Percentiles rank a stretch among this genome's conserved stretches.
Evolutionary conservation across 164 flowering plant genomes (phyloP).

Genomic region (Houttuynia cordata): DNA sequence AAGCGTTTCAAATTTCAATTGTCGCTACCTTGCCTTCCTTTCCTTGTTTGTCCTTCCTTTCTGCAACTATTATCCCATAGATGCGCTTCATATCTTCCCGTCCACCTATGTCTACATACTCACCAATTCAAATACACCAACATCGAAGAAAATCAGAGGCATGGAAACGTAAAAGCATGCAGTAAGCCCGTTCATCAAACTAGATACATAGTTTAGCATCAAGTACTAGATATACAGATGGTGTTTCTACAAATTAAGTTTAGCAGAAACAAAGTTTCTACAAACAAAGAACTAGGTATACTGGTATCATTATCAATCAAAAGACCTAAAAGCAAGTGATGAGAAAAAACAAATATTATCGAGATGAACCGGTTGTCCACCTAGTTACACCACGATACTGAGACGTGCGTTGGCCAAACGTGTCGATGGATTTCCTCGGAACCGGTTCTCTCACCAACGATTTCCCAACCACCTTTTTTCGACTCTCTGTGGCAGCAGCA

Average conservation of each 20-base stretch:
- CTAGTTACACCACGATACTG: conserved; percentile 91
- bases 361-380: conserved; percentile 13
- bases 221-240: too few relatives aligned
- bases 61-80: conserved; percentile 89
- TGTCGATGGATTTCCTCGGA: conserved; percentile 66
- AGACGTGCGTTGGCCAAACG: conserved; percentile 88
- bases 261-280: too few relatives aligned
- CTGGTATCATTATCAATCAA: too few relatives aligned
- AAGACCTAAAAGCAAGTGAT: too few relatives aligned
- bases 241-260: background rate
- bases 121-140: background rate
- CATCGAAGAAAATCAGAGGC: too few relatives aligned
- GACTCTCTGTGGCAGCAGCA: conserved; percentile 11
- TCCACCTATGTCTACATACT: conserved; percentile 78
- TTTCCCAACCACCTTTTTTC: conserved; percentile 30
- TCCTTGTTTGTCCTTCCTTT: conserved; percentile 89
- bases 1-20: too few relatives aligned
- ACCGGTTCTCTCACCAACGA: conserved; percentile 27
- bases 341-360: background rate
- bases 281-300: too few relatives aligned
- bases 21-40: conserved; percentile 74
- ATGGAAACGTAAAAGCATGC: background rate
- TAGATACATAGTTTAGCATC: too few relatives aligned
- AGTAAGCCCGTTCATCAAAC: background rate
- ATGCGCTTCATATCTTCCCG: conserved; percentile 89